These are phyloP conservation scores for Schizothecium vesticola DNA, from an alignment of 495 filamentous ascomycete species.

Conservation along the genomic window DNA sequence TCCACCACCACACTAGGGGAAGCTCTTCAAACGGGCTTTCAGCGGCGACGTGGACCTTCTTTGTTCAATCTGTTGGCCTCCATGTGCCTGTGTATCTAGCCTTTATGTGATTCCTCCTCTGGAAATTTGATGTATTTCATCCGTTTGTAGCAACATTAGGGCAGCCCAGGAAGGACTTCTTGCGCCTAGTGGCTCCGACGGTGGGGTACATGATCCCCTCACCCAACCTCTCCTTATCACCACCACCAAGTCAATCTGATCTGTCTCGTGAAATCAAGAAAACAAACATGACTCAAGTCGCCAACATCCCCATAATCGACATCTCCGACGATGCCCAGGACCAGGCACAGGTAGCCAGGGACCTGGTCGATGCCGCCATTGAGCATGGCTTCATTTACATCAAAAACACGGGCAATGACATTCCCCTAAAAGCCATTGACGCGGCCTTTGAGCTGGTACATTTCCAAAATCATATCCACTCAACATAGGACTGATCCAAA, in stretches of 20 bases:
- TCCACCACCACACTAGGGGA: not conserved
- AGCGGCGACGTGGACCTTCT: not conserved
- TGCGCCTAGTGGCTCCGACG: not conserved
- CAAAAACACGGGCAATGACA: slow-evolving; percentile 58
- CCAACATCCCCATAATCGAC: slow-evolving; percentile 76
- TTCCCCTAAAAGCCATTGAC: slow-evolving; percentile 63
- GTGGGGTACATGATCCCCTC: not conserved
- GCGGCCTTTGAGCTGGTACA: slow-evolving; percentile 68
- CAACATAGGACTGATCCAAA: not conserved
- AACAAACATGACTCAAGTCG: slow-evolving; percentile 35
- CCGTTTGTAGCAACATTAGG: not conserved
- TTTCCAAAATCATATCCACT: not conserved
- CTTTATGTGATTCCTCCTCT: not conserved
- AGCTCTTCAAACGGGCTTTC: not conserved
- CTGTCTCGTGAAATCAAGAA: not conserved
- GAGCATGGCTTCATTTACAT: slow-evolving; percentile 88
- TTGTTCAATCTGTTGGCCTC: not conserved
- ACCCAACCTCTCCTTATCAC: not conserved
- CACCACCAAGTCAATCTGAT: not conserved
- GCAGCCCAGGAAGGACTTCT: too few species aligned
- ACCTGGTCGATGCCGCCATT: slow-evolving; percentile 73
- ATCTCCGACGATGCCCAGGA: slow-evolving; percentile 53
- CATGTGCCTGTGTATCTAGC: too few species aligned
- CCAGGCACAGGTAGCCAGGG: slow-evolving; percentile 54
- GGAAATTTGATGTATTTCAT: not conserved